Conservation (phyloP, 2,329 filamentous ascomycete genomes). For the Trichoderma sp. region DNA sequence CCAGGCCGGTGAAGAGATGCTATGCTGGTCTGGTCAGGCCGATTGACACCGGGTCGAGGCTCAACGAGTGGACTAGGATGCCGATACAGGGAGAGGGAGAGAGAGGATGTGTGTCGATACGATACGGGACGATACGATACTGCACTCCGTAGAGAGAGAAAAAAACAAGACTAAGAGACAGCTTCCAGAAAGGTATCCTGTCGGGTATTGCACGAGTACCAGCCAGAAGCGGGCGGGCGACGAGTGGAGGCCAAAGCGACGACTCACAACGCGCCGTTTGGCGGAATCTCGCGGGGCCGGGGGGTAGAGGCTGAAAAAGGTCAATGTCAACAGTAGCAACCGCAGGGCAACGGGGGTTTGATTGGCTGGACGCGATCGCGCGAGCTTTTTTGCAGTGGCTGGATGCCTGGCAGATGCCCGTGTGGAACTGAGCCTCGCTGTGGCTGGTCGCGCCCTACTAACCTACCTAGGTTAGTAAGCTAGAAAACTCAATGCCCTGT, state of each 20-base stretch:
- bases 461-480: background rate
- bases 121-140: background rate
- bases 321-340: constrained; percentile 56
- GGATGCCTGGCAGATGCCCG: background rate
- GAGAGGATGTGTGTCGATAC: background rate
- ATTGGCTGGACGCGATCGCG: constrained; percentile 44
- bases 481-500: background rate
- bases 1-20: background rate
- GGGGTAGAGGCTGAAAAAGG: constrained; percentile 28
- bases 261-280: constrained; percentile 29
- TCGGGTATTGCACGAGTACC: constrained; percentile 8
- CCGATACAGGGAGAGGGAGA: background rate
- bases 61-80: constrained; percentile 21
- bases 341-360: constrained; percentile 52
- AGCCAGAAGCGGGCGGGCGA: constrained; percentile 20
- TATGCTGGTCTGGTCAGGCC: background rate
- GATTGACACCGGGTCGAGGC: background rate
- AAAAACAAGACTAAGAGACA: constrained; percentile 20
- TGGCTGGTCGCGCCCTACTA: constrained; percentile 16
- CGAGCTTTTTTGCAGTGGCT: constrained; percentile 22
- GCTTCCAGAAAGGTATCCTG: constrained; percentile 13
- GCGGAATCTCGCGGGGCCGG: constrained; percentile 23
- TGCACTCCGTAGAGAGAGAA: constrained; percentile 10
- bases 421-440: background rate
- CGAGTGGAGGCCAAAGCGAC: constrained; percentile 23